phyloP scores from a whole-genome alignment of 1,284 basidiomycete genomes.

The Moniliophthora roreri region DNA sequence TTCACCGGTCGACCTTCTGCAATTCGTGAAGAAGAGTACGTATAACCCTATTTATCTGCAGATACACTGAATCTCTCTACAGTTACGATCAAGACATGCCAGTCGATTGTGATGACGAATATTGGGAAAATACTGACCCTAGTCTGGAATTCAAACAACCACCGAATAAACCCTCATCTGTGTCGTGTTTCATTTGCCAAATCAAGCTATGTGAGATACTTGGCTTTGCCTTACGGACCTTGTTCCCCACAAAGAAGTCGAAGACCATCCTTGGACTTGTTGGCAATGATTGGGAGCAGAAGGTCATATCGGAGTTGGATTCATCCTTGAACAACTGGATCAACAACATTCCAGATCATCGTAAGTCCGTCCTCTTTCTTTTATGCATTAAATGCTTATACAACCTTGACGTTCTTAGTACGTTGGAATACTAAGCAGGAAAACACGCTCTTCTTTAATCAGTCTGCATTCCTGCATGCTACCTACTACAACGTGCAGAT shows the following conservation, averaged over 20 bases:
- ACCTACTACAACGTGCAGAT: conserved; percentile 16
- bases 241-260: conserved; percentile 50
- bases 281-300: conserved; percentile 41
- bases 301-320: conserved; percentile 14
- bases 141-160: conserved; percentile 49
- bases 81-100: conserved; percentile 71
- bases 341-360: conserved; percentile 14
- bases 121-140: conserved; percentile 50
- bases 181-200: conserved; percentile 50
- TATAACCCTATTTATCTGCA: not conserved
- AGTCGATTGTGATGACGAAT: conserved; percentile 68
- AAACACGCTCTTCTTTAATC: conserved; percentile 13
- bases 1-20: conserved; percentile 75
- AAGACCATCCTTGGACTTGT: conserved; percentile 49
- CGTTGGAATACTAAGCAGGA: conserved; percentile 11
- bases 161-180: conserved; percentile 40
- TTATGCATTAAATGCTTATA: not conserved
- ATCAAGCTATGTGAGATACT: conserved; percentile 60
- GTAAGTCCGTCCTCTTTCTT: conserved; percentile 7
- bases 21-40: conserved; percentile 79
- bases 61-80: not conserved
- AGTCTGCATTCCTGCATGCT: conserved; percentile 14
- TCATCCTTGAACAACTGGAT: conserved; percentile 15
- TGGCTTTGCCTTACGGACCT: conserved; percentile 53
- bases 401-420: not conserved